phyloP scores from a whole-genome alignment of 768 basidiomycete species.

The Dioszegia aurantiaca region DNA sequence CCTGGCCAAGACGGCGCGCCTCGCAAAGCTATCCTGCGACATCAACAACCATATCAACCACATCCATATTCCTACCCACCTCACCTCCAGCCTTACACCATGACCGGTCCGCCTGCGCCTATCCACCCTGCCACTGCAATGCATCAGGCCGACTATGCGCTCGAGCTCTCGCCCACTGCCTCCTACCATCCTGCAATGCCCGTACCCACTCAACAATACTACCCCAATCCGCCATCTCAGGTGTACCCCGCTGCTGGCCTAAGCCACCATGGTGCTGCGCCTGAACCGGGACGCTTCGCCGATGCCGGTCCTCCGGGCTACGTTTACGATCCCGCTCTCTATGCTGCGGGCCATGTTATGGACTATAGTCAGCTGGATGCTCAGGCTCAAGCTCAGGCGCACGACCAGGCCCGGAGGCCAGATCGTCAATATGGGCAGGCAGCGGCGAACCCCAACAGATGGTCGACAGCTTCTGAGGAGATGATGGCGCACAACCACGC shows the following conservation, averaged over 20 bases:
- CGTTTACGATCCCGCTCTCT: conserved; percentile 24
- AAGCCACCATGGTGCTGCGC: not conserved
- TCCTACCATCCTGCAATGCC: not conserved
- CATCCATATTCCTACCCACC: conserved; percentile 5
- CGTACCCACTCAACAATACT: not conserved
- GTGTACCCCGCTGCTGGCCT: not conserved
- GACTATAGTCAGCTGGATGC: not conserved
- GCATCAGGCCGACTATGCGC: not conserved
- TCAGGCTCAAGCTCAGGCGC: not conserved
- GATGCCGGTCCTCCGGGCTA: conserved; percentile 47
- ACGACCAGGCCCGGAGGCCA: too few relatives aligned
- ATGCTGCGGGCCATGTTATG: not conserved
- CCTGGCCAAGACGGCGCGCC: conserved; percentile 44
- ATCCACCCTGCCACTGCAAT: not conserved
- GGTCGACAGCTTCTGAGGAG: conserved; percentile 14
- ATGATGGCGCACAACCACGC: conserved; percentile 1
- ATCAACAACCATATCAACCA: conserved; percentile 34
- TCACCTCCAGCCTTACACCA: conserved; percentile 4
- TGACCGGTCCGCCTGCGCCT: not conserved
- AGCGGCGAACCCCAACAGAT: conserved; percentile 5
- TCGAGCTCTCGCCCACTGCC: not conserved
- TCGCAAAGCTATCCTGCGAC: conserved; percentile 40
- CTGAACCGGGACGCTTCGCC: conserved; percentile 41
- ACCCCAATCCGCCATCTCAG: not conserved
- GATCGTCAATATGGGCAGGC: not conserved